These are phyloP conservation scores for Prunus persica DNA, from an alignment of 306 rosid genomes.

Conservation along the genomic window Prunus_persica_NCBIv2 NC_034009.1:10792501-10793000, in stretches of 20 bases:
- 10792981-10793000: neutral
- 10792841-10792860: neutral
- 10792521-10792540: too few species aligned
- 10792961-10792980: neutral
- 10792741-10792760: neutral
- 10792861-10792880: slow-evolving; percentile 24
- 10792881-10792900: slow-evolving; percentile 29
- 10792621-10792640: neutral
- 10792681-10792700: neutral
- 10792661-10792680: neutral
- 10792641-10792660: neutral
- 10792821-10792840: neutral
- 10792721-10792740: too few species aligned
- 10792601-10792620: neutral
- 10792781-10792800: neutral
- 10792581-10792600: neutral
- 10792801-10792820: neutral
- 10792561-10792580: neutral
- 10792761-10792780: neutral
- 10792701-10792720: too few species aligned
- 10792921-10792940: slow-evolving; percentile 27
- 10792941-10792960: slow-evolving; percentile 24
- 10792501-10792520: too few species aligned
- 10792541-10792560: too few species aligned
- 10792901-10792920: slow-evolving; percentile 23